These are phyloP conservation scores for Silybum marianum DNA, from an alignment of 129 eudicot species.

Conservation along the genomic window DNA sequence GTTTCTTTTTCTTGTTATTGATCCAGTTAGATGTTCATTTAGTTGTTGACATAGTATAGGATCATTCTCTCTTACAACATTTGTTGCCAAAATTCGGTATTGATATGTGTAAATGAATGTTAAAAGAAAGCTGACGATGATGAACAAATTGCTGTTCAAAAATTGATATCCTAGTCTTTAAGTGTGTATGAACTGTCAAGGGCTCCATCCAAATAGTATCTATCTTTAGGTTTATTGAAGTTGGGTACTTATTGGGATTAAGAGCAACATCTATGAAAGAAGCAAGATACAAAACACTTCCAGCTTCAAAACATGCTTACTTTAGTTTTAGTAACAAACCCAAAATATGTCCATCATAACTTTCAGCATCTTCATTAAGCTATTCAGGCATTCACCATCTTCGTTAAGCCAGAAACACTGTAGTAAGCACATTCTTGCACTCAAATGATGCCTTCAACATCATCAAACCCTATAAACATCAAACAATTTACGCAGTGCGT, in stretches of 20 bases:
- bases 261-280: too few species aligned
- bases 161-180: not conserved
- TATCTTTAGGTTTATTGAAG: not conserved
- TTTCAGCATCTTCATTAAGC: too few species aligned
- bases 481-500: not conserved
- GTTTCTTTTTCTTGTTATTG: not conserved
- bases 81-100: conserved; percentile 17
- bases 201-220: not conserved
- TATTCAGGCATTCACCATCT: not conserved
- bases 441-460: conserved; percentile 33
- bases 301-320: too few species aligned
- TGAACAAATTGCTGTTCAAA: conserved; percentile 9
- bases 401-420: conserved; percentile 24
- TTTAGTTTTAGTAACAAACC: not conserved
- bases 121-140: conserved; percentile 28
- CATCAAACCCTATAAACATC: conserved; percentile 33
- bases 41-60: conserved; percentile 21
- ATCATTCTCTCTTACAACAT: not conserved
- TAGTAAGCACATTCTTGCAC: conserved; percentile 31
- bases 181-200: not conserved
- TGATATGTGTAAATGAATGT: conserved; percentile 27
- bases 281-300: too few species aligned
- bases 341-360: not conserved
- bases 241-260: not conserved
- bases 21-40: conserved; percentile 17